phyloP scores from a whole-genome alignment of 768 basidiomycete species.

The Pleurotus tuoliensis region DNA sequence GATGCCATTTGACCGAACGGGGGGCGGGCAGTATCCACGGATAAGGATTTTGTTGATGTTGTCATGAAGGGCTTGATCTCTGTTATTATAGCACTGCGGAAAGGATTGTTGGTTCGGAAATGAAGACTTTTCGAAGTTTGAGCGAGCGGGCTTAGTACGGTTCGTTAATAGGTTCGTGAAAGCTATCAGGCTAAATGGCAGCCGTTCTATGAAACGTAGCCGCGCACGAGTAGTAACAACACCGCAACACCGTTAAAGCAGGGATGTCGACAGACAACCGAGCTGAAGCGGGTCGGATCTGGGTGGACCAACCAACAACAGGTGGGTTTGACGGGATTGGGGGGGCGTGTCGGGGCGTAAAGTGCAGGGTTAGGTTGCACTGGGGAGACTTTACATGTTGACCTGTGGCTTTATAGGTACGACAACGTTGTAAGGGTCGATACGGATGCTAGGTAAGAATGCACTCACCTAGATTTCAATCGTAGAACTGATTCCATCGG shows the following conservation, averaged over 20 bases:
- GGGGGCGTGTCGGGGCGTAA: conserved; percentile 3
- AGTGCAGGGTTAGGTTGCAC: neutral
- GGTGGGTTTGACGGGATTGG: neutral
- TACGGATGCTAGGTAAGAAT: neutral
- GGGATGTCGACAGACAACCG: conserved; percentile 2
- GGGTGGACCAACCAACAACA: conserved; percentile 2
- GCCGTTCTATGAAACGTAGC: conserved; percentile 6
- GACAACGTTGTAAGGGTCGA: conserved; percentile 6
- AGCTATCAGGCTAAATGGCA: conserved; percentile 4
- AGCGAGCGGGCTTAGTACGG: conserved; percentile 6
- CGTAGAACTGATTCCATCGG: too few relatives aligned
- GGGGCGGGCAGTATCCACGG: neutral
- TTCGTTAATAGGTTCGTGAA: conserved; percentile 3
- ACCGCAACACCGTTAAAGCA: neutral
- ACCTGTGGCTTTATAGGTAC: conserved; percentile 3
- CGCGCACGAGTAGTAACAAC: neutral
- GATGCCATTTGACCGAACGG: neutral
- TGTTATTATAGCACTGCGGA: too few relatives aligned
- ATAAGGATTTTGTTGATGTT: neutral
- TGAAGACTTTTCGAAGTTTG: too few relatives aligned
- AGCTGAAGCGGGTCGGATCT: neutral
- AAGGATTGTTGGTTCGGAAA: too few relatives aligned
- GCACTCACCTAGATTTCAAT: neutral
- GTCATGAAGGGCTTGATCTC: neutral
- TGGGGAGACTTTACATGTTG: neutral